Percentiles rank a stretch among this genome's conserved stretches.
phyloP scores from a whole-genome alignment of 1,284 basidiomycete genomes.

The Entoloma clypeatum region DNA sequence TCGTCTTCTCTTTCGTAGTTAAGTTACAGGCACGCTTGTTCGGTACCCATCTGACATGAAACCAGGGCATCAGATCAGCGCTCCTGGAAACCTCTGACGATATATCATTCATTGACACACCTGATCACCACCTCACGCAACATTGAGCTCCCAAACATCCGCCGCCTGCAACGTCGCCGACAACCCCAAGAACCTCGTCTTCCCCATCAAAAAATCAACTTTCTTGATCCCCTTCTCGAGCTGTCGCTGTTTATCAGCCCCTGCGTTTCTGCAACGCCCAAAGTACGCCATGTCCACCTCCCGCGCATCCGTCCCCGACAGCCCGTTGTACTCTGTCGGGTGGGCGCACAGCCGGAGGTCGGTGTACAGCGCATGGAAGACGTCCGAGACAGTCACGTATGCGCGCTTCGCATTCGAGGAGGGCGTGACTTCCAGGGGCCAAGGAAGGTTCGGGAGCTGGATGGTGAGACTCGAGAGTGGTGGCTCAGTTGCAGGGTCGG shows the following conservation, averaged over 20 bases:
- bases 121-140: constrained; percentile 20
- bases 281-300: constrained; percentile 30
- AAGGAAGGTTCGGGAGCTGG: constrained; percentile 26
- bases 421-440: constrained; percentile 28
- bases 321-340: constrained; percentile 25
- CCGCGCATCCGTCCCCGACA: constrained; percentile 18
- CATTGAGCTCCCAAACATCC: constrained; percentile 27
- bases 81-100: too few species aligned
- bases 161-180: constrained; percentile 23
- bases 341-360: constrained; percentile 27
- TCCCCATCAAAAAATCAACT: constrained; percentile 40
- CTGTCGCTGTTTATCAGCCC: constrained; percentile 20
- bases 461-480: constrained; percentile 27
- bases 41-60: too few species aligned
- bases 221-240: constrained; percentile 40
- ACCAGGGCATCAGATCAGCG: too few species aligned
- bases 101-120: too few species aligned
- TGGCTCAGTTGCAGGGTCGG: constrained; percentile 33
- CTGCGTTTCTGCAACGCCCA: constrained; percentile 26
- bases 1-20: too few species aligned
- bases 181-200: constrained; percentile 36
- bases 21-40: too few species aligned
- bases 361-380: constrained; percentile 30
- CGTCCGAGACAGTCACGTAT: constrained; percentile 33
- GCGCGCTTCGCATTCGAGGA: constrained; percentile 15